A percentile compares a stretch with the other conserved stretches of the same genome.
Conservation (phyloP, 257 asterid genomes). For the Nicotiana knightiana region DNA sequence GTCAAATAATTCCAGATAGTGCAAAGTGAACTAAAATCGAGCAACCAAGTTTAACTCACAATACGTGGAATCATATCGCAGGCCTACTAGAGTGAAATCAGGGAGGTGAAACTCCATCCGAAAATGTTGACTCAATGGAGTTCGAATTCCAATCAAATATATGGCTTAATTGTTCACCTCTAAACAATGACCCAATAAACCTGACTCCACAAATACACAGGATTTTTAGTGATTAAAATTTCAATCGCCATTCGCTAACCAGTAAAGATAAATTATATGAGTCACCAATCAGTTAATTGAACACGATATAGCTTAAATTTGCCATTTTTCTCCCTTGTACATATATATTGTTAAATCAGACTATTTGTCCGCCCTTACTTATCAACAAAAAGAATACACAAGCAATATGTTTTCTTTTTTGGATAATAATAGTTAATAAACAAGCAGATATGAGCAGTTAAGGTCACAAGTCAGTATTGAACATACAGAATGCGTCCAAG, state of each 20-base stretch:
- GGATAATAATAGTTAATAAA: background rate
- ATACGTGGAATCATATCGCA: background rate
- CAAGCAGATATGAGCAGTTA: background rate
- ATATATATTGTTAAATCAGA: too few species aligned
- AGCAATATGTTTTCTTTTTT: background rate
- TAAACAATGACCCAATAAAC: background rate
- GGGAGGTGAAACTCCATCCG: background rate
- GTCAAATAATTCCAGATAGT: background rate
- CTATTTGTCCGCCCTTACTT: background rate
- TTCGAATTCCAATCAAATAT: background rate
- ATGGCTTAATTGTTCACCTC: background rate
- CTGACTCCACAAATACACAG: background rate
- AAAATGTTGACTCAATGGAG: too few species aligned
- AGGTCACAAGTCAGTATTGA: background rate
- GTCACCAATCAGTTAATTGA: background rate
- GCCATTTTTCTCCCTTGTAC: background rate
- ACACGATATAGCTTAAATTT: background rate
- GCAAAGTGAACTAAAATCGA: background rate
- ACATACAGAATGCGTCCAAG: constrained; percentile 79
- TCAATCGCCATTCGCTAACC: too few species aligned
- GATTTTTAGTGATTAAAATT: background rate
- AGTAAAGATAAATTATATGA: background rate
- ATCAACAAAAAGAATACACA: background rate
- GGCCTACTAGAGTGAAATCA: background rate
- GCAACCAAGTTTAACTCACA: background rate